Base-by-base conservation (phyloP, 2,329 filamentous ascomycete species). In the Beauveria medogensis region DNA sequence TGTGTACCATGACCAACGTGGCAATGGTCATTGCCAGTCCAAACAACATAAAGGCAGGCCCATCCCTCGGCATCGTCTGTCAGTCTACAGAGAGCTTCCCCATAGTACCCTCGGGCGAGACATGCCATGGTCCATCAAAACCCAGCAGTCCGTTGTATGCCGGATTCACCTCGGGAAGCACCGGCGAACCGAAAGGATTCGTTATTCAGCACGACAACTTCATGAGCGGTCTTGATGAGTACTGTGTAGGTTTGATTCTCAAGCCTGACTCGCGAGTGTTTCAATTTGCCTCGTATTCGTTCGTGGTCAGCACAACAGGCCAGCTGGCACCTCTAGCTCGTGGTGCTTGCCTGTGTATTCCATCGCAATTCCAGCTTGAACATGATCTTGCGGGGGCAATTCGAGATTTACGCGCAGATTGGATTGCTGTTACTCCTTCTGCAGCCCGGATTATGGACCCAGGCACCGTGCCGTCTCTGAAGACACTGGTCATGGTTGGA, bases 131-230 rank as follows among this genome's bases (percentile, higher is more conserved):
- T 8, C n/a, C 9, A 28, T n/a, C 54, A 14, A 14, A 40, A 7
- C 26, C 54, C 14, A 18, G 4, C 30, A 48, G 28, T 24, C 26
- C 30, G 18, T n/a, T 56, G 24, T 48, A 56, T 34, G 54, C 20
- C n/a, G 54, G 54, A 3, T 56, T 56, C 54, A 56, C 54, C 54
- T 56, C 54, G 2, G 54, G 54, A 40, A 56, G 54, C 43, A 56
- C 54, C 5, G 54, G 54, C n/a, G 54, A 56, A 28, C 54, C 54
- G n/a, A 56, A 56, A 43, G 54, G 54, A 12, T 48, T 56, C 26
- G 6, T 56, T 22, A 47, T 56, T 14, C 26, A 48, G 28, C 54
- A 56, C 54, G 28, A 18, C 2, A 56, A 48, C 43, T 56, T 56
- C 12, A 40, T 48, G 54, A 56, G 54, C 30, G 54, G 54, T 5